Percentiles rank a stretch among this genome's conserved stretches.
These are phyloP conservation scores for Trichoderma asperelloides DNA, from an alignment of 495 filamentous ascomycete species.

Conservation along the genomic window DNA sequence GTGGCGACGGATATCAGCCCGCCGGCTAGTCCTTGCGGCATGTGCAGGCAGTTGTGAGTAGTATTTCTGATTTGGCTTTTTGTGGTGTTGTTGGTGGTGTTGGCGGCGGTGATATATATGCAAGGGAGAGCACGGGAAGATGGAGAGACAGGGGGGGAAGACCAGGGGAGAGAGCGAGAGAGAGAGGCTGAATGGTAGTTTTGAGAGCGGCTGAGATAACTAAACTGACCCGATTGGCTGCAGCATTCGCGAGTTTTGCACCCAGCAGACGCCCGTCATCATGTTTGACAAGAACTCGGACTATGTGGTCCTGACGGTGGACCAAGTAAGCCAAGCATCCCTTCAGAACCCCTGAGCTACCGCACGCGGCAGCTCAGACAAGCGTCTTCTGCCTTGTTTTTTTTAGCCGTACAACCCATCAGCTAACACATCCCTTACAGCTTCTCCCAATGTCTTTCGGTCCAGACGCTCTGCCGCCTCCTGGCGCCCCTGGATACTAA, in stretches of 20 bases:
- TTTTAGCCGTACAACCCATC: neutral
- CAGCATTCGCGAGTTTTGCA: slow-evolving; percentile 74
- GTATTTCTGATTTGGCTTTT: neutral
- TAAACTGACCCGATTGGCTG: neutral
- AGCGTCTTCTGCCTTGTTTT: neutral
- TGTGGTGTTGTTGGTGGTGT: neutral
- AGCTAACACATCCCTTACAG: slow-evolving; percentile 24
- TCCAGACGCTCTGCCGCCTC: slow-evolving; percentile 45
- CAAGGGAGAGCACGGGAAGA: neutral
- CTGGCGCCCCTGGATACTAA: slow-evolving; percentile 10
- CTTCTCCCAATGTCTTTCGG: slow-evolving; percentile 67
- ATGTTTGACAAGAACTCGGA: slow-evolving; percentile 77
- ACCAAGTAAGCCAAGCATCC: slow-evolving; percentile 46
- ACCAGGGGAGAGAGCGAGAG: neutral
- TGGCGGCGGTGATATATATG: neutral
- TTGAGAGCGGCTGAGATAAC: neutral
- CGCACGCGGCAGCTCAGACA: neutral
- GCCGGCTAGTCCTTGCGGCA: slow-evolving; percentile 66
- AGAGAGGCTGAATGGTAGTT: neutral
- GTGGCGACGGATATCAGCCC: slow-evolving; percentile 73
- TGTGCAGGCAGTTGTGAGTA: slow-evolving; percentile 54
- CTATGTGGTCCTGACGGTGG: slow-evolving; percentile 62
- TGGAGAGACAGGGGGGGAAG: neutral
- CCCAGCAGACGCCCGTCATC: slow-evolving; percentile 62
- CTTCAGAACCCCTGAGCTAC: neutral